Base-by-base conservation (phyloP, 257 asterid species). In the Przewalskia tangutica region DNA sequence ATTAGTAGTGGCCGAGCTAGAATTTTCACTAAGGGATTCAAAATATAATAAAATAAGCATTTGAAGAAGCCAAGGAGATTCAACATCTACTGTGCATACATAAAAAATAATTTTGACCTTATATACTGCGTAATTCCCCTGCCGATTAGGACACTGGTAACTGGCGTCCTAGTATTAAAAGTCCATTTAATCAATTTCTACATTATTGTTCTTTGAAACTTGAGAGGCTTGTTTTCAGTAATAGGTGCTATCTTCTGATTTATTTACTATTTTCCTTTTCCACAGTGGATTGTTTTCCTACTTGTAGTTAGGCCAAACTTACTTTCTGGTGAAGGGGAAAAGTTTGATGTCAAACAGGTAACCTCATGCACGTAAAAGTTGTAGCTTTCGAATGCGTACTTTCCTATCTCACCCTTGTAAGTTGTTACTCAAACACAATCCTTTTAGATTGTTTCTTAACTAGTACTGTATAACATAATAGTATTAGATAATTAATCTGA, bases 221-320 rank as follows among this genome's bases (percentile, higher is more conserved):
- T 27, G 32, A 34, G 4, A 77, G 23, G 6, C 46, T 27, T 51
- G 59, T 68, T 34, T 46, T 50, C 34, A 51, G 66, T 78, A n/a
- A 48, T 64, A 38, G 12, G 71, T 7, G 42, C 3, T 38, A 5
- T 58, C 42, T 64, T 44, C 71, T 58, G 36, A 34, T 65, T 7
- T 60, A 59, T 42, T 66, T 55, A n/a, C 27, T 44, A 2, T 38
- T 64, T 32, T n/a, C 17, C 11, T 13, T 82, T 84, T 53, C 55
- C 16, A 27, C 89, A 89, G 92, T 88, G 92, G 90, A 79, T 67
- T 78, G 89, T 88, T 27, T 56, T 85, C 55, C 85, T 89, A 23
- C 89, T 90, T 80, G 93, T 91, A 85, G 95, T 92, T 83, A 89
- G 89, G 85, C 97, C 93, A 67, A 89, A 55, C 85, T 88, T 91